Evolutionary conservation across 2,329 filamentous ascomycete genomes (phyloP), one percentile per base, ranked within the genome.

Genomic region (Calonectria naviculata): DNA sequence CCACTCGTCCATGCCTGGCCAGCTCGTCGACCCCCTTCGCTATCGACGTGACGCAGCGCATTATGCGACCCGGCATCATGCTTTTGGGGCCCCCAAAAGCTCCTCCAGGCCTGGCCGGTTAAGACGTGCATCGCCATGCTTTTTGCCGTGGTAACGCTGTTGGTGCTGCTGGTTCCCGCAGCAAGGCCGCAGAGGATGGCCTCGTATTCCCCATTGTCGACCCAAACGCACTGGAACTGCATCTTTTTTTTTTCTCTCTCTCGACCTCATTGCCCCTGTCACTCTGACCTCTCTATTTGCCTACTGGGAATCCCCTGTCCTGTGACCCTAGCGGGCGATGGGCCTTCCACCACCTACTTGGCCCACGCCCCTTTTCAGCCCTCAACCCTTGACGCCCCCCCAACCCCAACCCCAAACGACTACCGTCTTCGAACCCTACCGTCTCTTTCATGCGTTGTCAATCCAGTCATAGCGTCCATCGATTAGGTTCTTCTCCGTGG

Each of bases 351-450:
- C 65, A 71, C 69, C 70, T 74, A 58, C 62, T 79, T 73, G 72
- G 68, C 69, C 63, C 74, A 78, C 77, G 69, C 77, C 75, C 64
- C 68, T 72, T 70, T 74, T 78, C 76, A 78, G 75, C 75, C 76
- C 72, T 78, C 74, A 63, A 68, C 70, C 72, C 67, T 73, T 65
- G 46, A 69, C 72, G 67, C 74, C 73, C 70, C 61, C 76, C 76
- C 72, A 77, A 76, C 72, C 73, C 65, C 63, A 76, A 73, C 74
- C 73, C 76, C 75, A 78, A 78, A 78, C 77, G 74, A 78, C 76
- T 76, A 78, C 75, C 72, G 75, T 78, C 75, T 76, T 78, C 74
- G 72, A 75, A 78, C 75, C 75, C 71, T 76, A 78, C 75, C 73
- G 67, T 61, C 67, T 71, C 65, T 71, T 76, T 78, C 73, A 78